Percentiles rank a stretch among this genome's conserved stretches.
Conservation (phyloP, 2,329 filamentous ascomycete genomes). For the Pestalotiopsis sp. region DNA sequence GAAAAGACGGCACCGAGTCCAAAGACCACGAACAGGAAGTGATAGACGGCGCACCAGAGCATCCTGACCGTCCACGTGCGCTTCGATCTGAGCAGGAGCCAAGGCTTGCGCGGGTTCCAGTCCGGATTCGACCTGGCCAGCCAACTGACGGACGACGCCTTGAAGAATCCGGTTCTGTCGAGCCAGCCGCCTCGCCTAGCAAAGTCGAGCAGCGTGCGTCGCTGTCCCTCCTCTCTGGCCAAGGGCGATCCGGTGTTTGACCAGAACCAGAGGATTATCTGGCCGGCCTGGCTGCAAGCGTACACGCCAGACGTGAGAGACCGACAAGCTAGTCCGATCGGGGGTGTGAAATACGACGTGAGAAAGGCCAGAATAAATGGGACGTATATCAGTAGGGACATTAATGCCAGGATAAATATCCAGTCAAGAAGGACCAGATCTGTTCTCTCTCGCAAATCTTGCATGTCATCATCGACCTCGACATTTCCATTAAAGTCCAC, state of each 20-base stretch:
- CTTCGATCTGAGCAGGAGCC: not conserved
- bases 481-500: not conserved
- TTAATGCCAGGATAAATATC: conserved; percentile 1
- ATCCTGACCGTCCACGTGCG: not conserved
- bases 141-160: conserved; percentile 3
- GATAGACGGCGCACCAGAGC: not conserved
- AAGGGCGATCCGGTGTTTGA: not conserved
- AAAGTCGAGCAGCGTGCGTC: not conserved
- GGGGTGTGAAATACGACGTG: conserved; percentile 3
- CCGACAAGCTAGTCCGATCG: not conserved
- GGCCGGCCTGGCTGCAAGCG: conserved; percentile 6
- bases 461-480: not conserved
- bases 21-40: not conserved
- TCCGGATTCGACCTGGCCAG: not conserved
- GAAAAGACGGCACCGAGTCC: conserved; percentile 8
- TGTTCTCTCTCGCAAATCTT: not conserved
- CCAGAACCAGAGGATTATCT: conserved; percentile 10
- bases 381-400: not conserved
- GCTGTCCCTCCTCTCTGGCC: not conserved
- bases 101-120: not conserved
- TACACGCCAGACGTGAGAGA: conserved; percentile 6
- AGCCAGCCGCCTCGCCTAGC: not conserved
- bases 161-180: conserved; percentile 1
- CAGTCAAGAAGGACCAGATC: not conserved
- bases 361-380: conserved; percentile 5